Conservation (phyloP, 2,329 filamentous ascomycete genomes). For the Aspergillus sp. region DNA sequence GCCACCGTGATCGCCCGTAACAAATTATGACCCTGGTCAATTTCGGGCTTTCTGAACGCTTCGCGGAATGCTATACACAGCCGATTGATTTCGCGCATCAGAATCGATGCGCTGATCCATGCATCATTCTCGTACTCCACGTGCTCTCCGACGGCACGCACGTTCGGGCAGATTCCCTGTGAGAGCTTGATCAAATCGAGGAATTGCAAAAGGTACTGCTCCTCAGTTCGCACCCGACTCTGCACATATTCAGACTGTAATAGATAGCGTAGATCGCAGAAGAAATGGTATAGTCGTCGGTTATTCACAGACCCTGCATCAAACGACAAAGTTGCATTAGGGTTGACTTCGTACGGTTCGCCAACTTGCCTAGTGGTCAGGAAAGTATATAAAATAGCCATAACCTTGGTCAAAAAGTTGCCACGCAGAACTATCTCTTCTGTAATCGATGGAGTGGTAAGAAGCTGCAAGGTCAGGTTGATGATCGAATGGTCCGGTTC, state of each 20-base stretch:
- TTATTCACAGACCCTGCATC: constrained; percentile 95
- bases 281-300: constrained; percentile 95
- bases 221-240: constrained; percentile 75
- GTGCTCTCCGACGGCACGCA: constrained; percentile 88
- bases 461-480: constrained; percentile 92
- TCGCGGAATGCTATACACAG: constrained; percentile 86
- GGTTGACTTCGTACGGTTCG: constrained; percentile 84
- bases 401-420: constrained; percentile 91
- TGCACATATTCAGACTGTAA: constrained; percentile 88
- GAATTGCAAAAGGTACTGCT: constrained; percentile 89
- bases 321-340: constrained; percentile 83
- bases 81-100: constrained; percentile 92
- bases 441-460: constrained; percentile 95
- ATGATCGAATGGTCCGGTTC: constrained; percentile 99
- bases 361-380: constrained; percentile 93
- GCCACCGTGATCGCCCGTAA: constrained; percentile 66
- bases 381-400: constrained; percentile 97
- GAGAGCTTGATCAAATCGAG: constrained; percentile 93
- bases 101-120: constrained; percentile 94
- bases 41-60: constrained; percentile 70
- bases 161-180: constrained; percentile 94
- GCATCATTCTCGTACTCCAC: constrained; percentile 98
- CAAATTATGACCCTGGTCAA: constrained; percentile 66
- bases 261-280: constrained; percentile 88
- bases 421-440: constrained; percentile 91